A percentile compares a stretch with the other conserved stretches of the same genome.
These are phyloP conservation scores for Calocera cornea DNA, from an alignment of 768 basidiomycete genomes.

Conservation along the genomic window DNA sequence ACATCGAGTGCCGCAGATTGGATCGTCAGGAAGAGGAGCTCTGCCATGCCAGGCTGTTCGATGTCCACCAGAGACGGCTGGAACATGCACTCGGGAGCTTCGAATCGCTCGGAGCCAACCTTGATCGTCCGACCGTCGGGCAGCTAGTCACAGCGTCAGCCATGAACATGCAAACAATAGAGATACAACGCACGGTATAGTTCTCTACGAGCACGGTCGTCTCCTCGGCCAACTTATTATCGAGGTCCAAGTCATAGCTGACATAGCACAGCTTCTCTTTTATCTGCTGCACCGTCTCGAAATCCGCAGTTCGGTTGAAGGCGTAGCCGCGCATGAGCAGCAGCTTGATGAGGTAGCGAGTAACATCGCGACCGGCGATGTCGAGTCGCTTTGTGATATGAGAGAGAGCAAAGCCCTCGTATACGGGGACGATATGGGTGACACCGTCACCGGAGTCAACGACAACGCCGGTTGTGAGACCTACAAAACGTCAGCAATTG, in stretches of 20 bases:
- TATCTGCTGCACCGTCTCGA: slow-evolving; percentile 96
- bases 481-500: slow-evolving; percentile 29
- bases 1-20: slow-evolving; percentile 82
- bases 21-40: slow-evolving; percentile 95
- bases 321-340: slow-evolving; percentile 99
- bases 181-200: slow-evolving; percentile 58
- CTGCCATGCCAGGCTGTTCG: slow-evolving; percentile 95
- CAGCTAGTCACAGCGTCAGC: slow-evolving; percentile 36
- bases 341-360: slow-evolving; percentile 97
- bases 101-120: slow-evolving; percentile 95
- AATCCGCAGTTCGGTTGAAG: slow-evolving; percentile 98
- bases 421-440: slow-evolving; percentile 97
- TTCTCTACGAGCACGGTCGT: slow-evolving; percentile 92
- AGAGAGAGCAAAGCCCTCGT: slow-evolving; percentile 90
- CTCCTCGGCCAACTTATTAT: slow-evolving; percentile 85
- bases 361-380: slow-evolving; percentile 96
- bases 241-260: slow-evolving; percentile 94
- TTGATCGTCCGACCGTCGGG: slow-evolving; percentile 94
- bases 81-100: slow-evolving; percentile 99
- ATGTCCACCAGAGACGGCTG: slow-evolving; percentile 95
- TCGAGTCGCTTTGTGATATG: slow-evolving; percentile 90
- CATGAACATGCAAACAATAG: neutral
- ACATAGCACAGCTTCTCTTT: slow-evolving; percentile 99
- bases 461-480: slow-evolving; percentile 94
- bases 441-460: slow-evolving; percentile 99